Percentiles rank a stretch among this genome's conserved stretches.
phyloP scores from a whole-genome alignment of 148 eudicot species.

The Tetragonia tetragonoides region DNA sequence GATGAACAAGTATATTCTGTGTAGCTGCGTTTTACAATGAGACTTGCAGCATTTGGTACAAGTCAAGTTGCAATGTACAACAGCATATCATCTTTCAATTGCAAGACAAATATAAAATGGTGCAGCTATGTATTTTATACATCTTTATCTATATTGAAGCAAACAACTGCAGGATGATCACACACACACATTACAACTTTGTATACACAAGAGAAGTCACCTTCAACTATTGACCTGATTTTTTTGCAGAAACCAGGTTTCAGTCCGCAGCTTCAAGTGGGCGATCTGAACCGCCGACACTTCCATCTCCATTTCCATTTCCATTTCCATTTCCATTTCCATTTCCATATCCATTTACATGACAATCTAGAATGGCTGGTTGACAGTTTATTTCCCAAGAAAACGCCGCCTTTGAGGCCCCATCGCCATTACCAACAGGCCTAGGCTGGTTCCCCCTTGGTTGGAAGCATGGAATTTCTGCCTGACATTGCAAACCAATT shows the following conservation, averaged over 20 bases:
- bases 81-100: not conserved
- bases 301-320: not conserved
- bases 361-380: constrained; percentile 26
- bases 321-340: constrained; percentile 6
- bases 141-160: constrained; percentile 10
- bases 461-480: constrained; percentile 20
- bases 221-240: constrained; percentile 21
- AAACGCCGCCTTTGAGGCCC: constrained; percentile 8
- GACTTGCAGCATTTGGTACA: not conserved
- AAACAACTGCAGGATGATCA: constrained; percentile 3
- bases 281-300: constrained; percentile 11
- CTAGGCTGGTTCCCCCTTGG: not conserved
- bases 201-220: constrained; percentile 13
- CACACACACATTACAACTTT: not conserved
- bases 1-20: constrained; percentile 10
- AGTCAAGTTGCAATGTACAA: constrained; percentile 3
- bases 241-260: constrained; percentile 24
- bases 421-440: constrained; percentile 1
- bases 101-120: not conserved
- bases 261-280: constrained; percentile 20
- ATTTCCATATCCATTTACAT: constrained; percentile 14
- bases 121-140: not conserved
- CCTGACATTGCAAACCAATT: constrained; percentile 21
- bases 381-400: constrained; percentile 29
- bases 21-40: constrained; percentile 1